These are phyloP conservation scores for Trifolium fragiferum DNA, from an alignment of 306 rosid genomes.

Conservation along the genomic window DNA sequence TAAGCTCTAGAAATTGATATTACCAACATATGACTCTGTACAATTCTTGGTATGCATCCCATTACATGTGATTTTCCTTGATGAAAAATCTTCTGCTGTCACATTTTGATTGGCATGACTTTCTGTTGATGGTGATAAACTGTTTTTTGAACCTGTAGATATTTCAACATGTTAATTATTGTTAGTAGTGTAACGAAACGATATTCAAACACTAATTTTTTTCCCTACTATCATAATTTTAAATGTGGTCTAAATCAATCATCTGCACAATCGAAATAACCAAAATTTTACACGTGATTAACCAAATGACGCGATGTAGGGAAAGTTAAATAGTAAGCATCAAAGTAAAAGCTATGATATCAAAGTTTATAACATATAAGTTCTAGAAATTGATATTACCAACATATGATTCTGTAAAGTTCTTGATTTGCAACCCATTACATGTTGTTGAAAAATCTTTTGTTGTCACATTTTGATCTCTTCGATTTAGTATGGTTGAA, in stretches of 20 bases:
- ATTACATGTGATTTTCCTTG: not conserved
- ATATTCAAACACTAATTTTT: no score
- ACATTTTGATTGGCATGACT: not conserved
- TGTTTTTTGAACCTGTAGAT: slow-evolving; percentile 17
- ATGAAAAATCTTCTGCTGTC: not conserved
- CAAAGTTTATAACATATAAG: not conserved
- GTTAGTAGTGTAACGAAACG: no score
- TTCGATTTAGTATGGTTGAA: not conserved
- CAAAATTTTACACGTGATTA: no score
- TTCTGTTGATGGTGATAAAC: not conserved
- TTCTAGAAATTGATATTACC: not conserved
- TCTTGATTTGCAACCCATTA: not conserved
- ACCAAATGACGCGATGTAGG: no score
- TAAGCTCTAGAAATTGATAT: not conserved
- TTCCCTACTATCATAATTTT: no score
- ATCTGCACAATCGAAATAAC: no score
- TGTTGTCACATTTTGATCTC: not conserved
- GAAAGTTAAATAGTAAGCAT: not conserved
- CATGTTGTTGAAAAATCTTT: not conserved
- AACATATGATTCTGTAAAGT: not conserved
- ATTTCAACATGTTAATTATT: not conserved
- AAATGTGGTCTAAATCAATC: no score
- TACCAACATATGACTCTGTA: not conserved
- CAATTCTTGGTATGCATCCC: not conserved
- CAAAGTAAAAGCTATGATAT: not conserved